A percentile compares a stretch with the other conserved stretches of the same genome.
phyloP scores from a whole-genome alignment of 2,329 filamentous ascomycete species.

The Monosporascus sp. region DNA sequence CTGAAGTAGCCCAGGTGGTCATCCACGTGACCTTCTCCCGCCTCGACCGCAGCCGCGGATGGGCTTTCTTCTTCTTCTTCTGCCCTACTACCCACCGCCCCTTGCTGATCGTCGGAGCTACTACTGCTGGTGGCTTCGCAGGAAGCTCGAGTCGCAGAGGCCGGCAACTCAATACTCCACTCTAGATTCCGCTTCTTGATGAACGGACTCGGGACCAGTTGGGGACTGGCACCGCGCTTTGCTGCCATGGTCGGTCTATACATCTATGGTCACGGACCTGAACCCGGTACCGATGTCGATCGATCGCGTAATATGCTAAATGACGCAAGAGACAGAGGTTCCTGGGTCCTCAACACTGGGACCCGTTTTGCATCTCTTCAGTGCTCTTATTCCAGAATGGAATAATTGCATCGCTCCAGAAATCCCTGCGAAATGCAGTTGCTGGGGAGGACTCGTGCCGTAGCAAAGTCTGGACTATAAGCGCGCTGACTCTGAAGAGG shows the following conservation, averaged over 20 bases:
- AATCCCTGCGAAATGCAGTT: too few species aligned
- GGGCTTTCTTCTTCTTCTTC: slow-evolving; percentile 9
- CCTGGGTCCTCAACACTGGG: too few species aligned
- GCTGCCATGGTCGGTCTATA: slow-evolving; percentile 14
- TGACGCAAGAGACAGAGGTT: too few species aligned
- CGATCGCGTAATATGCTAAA: too few species aligned
- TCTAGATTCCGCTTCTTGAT: slow-evolving; percentile 42
- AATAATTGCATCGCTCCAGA: too few species aligned
- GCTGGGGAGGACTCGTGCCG: too few species aligned
- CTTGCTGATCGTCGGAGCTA: slow-evolving; percentile 8
- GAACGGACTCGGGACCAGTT: slow-evolving; percentile 39
- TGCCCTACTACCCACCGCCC: not conserved
- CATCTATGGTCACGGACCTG: too few species aligned
- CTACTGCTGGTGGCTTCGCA: slow-evolving; percentile 7
- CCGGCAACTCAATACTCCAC: slow-evolving; percentile 33
- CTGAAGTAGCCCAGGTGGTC: slow-evolving; percentile 38
- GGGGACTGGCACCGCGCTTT: slow-evolving; percentile 28
- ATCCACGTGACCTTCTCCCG: slow-evolving; percentile 29
- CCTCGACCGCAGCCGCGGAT: slow-evolving; percentile 35
- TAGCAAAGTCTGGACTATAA: too few species aligned
- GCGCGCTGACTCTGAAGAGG: too few species aligned
- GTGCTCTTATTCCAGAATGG: too few species aligned
- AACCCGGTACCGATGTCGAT: too few species aligned
- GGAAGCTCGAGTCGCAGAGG: not conserved
- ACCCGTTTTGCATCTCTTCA: too few species aligned